phyloP scores from a whole-genome alignment of 1,284 basidiomycete species.

The Albatrellus sp. region DNA sequence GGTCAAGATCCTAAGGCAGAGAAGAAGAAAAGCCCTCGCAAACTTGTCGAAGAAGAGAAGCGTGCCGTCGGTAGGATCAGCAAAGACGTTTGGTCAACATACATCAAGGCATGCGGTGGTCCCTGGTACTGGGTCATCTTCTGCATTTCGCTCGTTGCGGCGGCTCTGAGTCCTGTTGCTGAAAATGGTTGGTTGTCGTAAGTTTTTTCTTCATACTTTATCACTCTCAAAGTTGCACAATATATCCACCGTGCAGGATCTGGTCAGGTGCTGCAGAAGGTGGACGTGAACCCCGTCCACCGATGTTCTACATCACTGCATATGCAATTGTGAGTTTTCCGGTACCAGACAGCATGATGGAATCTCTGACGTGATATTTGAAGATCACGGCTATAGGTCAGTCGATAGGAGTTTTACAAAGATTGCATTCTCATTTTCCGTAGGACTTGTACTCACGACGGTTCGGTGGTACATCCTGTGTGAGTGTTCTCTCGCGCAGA shows the following conservation, averaged over 20 bases:
- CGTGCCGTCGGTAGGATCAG: slow-evolving; percentile 77
- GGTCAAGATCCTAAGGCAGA: slow-evolving; percentile 26
- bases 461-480: slow-evolving; percentile 57
- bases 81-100: slow-evolving; percentile 70
- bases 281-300: slow-evolving; percentile 28
- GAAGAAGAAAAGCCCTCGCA: slow-evolving; percentile 70
- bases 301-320: slow-evolving; percentile 65
- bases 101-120: slow-evolving; percentile 62
- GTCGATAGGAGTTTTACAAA: slow-evolving; percentile 4
- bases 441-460: slow-evolving; percentile 54
- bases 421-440: not conserved
- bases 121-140: slow-evolving; percentile 67
- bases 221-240: too few species aligned
- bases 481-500: slow-evolving; percentile 19
- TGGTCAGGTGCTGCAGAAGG: slow-evolving; percentile 47
- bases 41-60: slow-evolving; percentile 85
- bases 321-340: slow-evolving; percentile 48
- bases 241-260: slow-evolving; percentile 23
- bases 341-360: slow-evolving; percentile 2
- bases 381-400: slow-evolving; percentile 30
- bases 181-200: slow-evolving; percentile 80
- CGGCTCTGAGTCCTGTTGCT: slow-evolving; percentile 61
- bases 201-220: slow-evolving; percentile 11
- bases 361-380: slow-evolving; percentile 5
- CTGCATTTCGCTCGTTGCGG: slow-evolving; percentile 40